A percentile compares a stretch with the other conserved stretches of the same genome.
phyloP scores from a whole-genome alignment of 2,329 filamentous ascomycete genomes.

The Pestalotiopsis sp. region DNA sequence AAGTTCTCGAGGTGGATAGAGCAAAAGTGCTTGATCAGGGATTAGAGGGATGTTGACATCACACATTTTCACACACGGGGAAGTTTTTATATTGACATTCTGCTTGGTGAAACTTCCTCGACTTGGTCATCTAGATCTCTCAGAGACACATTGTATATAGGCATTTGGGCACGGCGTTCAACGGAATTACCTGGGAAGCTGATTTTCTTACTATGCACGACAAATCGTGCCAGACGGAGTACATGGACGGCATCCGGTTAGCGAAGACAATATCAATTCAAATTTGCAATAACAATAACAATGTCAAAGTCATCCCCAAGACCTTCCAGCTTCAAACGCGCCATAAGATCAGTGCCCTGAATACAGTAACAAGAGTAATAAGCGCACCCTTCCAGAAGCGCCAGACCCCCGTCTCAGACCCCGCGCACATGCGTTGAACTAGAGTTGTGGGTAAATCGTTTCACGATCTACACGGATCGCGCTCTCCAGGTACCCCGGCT shows the following conservation, averaged over 20 bases:
- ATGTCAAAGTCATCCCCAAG: too few relatives aligned
- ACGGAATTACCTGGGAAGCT: background rate
- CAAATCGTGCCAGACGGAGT: background rate
- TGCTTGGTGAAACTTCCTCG: background rate
- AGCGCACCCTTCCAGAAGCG: too few relatives aligned
- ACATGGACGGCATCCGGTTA: background rate
- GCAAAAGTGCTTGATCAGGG: slow-evolving; percentile 28
- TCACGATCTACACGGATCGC: background rate
- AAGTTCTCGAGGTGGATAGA: slow-evolving; percentile 61
- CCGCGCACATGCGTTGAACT: background rate
- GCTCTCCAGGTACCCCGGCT: background rate
- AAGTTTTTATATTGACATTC: background rate
- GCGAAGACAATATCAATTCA: background rate
- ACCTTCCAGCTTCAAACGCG: too few relatives aligned
- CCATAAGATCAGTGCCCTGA: too few relatives aligned
- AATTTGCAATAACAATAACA: too few relatives aligned
- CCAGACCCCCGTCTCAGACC: background rate
- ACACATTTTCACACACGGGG: background rate
- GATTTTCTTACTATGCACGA: background rate
- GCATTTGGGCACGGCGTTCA: background rate
- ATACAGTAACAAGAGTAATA: too few relatives aligned
- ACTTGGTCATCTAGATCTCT: background rate
- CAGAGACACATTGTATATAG: background rate
- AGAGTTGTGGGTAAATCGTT: background rate
- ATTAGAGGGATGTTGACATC: background rate